These are phyloP conservation scores for Ogataea siamensis DNA, from an alignment of 805 yeast species.

Conservation along the genomic window DNA sequence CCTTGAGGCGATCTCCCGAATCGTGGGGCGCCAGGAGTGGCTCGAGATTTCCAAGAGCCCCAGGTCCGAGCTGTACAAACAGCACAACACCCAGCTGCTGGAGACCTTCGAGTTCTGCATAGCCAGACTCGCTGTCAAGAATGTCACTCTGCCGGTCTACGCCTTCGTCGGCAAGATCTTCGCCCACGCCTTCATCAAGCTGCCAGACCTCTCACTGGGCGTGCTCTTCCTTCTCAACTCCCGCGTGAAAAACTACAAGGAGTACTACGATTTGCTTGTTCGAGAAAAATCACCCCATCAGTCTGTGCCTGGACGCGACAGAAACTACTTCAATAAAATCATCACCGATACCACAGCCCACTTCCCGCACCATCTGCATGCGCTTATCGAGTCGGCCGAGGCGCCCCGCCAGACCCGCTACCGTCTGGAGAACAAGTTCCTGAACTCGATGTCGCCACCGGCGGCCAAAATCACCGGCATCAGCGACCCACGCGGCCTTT, in stretches of 20 bases:
- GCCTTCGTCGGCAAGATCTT: slow-evolving; percentile 72
- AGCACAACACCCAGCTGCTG: slow-evolving; percentile 39
- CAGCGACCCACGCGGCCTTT: slow-evolving; percentile 54
- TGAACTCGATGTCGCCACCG: slow-evolving; percentile 42
- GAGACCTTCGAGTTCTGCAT: slow-evolving; percentile 55
- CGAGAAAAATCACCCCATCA: slow-evolving; percentile 17
- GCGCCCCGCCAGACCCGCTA: slow-evolving; percentile 27
- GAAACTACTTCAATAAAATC: slow-evolving; percentile 2
- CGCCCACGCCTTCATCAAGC: slow-evolving; percentile 57
- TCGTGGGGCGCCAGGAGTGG: slow-evolving; percentile 51
- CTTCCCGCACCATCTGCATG: slow-evolving; percentile 28
- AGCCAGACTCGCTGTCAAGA: slow-evolving; percentile 46
- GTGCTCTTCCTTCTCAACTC: slow-evolving; percentile 55
- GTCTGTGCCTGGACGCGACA: slow-evolving; percentile 6
- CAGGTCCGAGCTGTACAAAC: slow-evolving; percentile 22
- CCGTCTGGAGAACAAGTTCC: slow-evolving; percentile 30
- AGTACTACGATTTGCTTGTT: slow-evolving; percentile 23
- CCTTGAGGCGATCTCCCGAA: slow-evolving; percentile 52
- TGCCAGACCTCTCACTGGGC: slow-evolving; percentile 56
- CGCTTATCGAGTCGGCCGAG: slow-evolving; percentile 22
- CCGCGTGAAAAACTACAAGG: slow-evolving; percentile 44
- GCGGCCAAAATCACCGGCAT: slow-evolving; percentile 41
- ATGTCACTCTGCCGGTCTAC: slow-evolving; percentile 51
- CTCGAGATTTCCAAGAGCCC: slow-evolving; percentile 10
- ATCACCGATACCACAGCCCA: slow-evolving; percentile 13